Evolutionary conservation across 257 asterid species (phyloP).

Genomic region (Solanum bulbocastanum): DNA sequence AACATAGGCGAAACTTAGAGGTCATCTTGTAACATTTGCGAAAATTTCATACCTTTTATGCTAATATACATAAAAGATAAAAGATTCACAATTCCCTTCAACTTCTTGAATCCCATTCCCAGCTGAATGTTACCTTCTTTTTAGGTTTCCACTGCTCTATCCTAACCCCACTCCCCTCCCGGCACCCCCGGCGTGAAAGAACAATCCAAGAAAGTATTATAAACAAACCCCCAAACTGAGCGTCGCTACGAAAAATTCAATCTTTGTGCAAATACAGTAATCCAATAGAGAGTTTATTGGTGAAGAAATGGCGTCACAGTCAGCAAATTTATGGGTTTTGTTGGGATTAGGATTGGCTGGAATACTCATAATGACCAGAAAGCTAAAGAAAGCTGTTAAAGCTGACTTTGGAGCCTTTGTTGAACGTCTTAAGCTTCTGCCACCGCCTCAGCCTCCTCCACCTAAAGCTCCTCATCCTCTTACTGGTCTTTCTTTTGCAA

Average conservation of each 20-base stretch:
- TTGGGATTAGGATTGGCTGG: slow-evolving; percentile 96
- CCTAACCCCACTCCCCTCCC: neutral
- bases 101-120: neutral
- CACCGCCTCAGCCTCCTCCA: slow-evolving; percentile 98
- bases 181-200: neutral
- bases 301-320: slow-evolving; percentile 48
- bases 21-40: neutral
- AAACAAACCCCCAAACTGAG: neutral
- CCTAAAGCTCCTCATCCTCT: slow-evolving; percentile 97
- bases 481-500: slow-evolving; percentile 75
- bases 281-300: neutral
- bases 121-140: neutral
- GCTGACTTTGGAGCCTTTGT: slow-evolving; percentile 90
- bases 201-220: neutral
- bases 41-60: neutral
- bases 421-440: slow-evolving; percentile 77
- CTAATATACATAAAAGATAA: neutral
- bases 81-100: neutral
- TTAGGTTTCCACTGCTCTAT: slow-evolving; percentile 12
- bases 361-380: slow-evolving; percentile 67
- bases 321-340: slow-evolving; percentile 85
- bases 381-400: slow-evolving; percentile 63
- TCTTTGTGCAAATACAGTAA: neutral
- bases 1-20: neutral
- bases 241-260: neutral